Conservation (phyloP, 306 rosid genomes). For the Bauhinia variegata region DNA sequence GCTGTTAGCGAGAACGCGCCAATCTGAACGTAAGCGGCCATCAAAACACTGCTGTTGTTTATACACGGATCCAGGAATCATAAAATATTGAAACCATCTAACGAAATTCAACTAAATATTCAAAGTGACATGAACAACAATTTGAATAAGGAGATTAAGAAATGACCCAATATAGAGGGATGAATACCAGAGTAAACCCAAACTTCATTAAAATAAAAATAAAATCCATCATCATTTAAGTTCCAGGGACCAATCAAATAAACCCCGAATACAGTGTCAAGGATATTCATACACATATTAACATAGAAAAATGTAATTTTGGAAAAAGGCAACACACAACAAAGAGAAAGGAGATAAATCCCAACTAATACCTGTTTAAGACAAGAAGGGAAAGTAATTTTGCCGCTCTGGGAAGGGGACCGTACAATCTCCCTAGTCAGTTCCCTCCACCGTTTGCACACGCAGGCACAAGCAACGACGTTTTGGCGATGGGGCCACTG, state of each 20-base stretch:
- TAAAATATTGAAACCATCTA: not conserved
- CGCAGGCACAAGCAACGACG: conserved; percentile 91
- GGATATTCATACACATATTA: not conserved
- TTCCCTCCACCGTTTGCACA: conserved; percentile 95
- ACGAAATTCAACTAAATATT: not conserved
- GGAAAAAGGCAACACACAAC: not conserved
- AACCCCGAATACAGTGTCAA: not conserved
- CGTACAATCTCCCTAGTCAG: conserved; percentile 68
- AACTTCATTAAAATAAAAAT: not conserved
- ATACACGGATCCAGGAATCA: conserved; percentile 10
- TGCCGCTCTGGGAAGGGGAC: conserved; percentile 55
- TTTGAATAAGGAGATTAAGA: too few species aligned
- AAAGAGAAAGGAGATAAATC: not conserved
- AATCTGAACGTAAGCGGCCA: conserved; percentile 15
- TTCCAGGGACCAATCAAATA: conserved; percentile 21
- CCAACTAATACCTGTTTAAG: conserved; percentile 76
- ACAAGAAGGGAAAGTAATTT: conserved; percentile 91
- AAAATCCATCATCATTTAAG: conserved; percentile 5
- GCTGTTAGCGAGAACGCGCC: conserved; percentile 8
- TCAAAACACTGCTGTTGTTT: not conserved
- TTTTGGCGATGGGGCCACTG: conserved; percentile 80
- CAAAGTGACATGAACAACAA: not conserved
- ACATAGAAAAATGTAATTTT: not conserved
- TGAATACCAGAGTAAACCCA: not conserved
- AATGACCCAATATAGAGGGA: too few species aligned